phyloP scores from a whole-genome alignment of 1,139 yeast genomes.

The Geotrichum restrictum region DNA sequence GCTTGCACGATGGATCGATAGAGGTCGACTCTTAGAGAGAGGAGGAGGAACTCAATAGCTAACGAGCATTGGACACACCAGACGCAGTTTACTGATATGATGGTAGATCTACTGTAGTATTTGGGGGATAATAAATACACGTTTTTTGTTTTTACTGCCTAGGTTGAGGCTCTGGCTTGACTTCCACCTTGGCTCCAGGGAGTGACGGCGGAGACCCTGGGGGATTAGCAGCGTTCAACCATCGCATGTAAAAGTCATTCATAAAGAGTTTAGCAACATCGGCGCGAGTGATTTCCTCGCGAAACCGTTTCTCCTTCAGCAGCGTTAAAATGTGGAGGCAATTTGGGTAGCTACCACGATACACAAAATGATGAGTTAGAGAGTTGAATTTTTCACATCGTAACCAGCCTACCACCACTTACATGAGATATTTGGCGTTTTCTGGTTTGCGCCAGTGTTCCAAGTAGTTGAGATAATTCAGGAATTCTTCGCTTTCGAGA shows the following conservation, averaged over 20 bases:
- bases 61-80: too few species aligned
- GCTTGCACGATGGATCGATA: too few species aligned
- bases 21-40: too few species aligned
- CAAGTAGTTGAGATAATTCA: conserved; percentile 61
- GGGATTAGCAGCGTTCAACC: conserved; percentile 31
- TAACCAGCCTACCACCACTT: conserved; percentile 14
- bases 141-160: too few species aligned
- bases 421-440: conserved; percentile 59
- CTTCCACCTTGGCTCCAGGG: too few species aligned
- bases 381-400: too few species aligned
- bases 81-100: too few species aligned
- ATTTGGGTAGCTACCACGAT: conserved; percentile 55
- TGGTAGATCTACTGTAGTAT: too few species aligned
- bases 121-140: too few species aligned
- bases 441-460: conserved; percentile 72
- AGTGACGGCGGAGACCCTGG: neutral
- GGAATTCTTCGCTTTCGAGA: conserved; percentile 56
- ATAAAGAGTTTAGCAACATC: conserved; percentile 43
- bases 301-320: conserved; percentile 42
- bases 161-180: too few species aligned
- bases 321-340: conserved; percentile 64
- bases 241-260: conserved; percentile 42
- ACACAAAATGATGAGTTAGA: too few species aligned
- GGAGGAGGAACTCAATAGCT: too few species aligned
- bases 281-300: conserved; percentile 41